These are phyloP conservation scores for Penicillium lividum DNA, from an alignment of 495 filamentous ascomycete genomes.

Conservation along the genomic window DNA sequence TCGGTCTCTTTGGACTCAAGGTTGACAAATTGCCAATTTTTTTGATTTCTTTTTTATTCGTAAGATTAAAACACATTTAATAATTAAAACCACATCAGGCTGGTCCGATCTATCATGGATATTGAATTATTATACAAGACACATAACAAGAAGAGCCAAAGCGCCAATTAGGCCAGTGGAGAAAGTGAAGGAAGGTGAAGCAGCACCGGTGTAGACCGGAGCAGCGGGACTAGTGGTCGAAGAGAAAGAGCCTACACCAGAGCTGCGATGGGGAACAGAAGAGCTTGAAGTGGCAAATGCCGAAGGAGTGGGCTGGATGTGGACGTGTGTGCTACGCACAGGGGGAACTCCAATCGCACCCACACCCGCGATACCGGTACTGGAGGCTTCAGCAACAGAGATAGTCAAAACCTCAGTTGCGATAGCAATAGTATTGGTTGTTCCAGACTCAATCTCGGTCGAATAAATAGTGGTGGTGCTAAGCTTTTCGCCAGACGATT, in stretches of 20 bases:
- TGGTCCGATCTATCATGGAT: neutral
- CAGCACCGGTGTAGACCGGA: slow-evolving; percentile 1
- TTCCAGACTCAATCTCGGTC: neutral
- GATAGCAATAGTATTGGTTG: slow-evolving; percentile 1
- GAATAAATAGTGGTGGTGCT: neutral
- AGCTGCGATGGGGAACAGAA: neutral
- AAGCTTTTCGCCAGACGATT: neutral
- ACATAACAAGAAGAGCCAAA: neutral
- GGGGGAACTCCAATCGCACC: neutral
- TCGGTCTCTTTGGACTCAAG: neutral
- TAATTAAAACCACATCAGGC: neutral
- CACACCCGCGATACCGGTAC: neutral
- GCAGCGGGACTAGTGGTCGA: neutral
- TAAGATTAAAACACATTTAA: neutral
- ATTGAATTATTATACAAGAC: slow-evolving; percentile 3
- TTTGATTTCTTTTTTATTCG: neutral
- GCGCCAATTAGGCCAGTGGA: neutral
- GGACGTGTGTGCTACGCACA: neutral
- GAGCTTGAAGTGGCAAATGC: slow-evolving; percentile 1
- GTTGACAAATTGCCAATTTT: neutral
- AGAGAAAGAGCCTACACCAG: neutral
- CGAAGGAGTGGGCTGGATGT: neutral
- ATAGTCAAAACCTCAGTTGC: slow-evolving; percentile 1
- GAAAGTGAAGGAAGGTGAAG: neutral
- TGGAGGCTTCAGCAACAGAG: neutral